Percentiles rank a stretch among this genome's conserved stretches.
These are phyloP conservation scores for Eucalyptus leucophloia DNA, from an alignment of 345 rosid genomes.

Conservation along the genomic window DNA sequence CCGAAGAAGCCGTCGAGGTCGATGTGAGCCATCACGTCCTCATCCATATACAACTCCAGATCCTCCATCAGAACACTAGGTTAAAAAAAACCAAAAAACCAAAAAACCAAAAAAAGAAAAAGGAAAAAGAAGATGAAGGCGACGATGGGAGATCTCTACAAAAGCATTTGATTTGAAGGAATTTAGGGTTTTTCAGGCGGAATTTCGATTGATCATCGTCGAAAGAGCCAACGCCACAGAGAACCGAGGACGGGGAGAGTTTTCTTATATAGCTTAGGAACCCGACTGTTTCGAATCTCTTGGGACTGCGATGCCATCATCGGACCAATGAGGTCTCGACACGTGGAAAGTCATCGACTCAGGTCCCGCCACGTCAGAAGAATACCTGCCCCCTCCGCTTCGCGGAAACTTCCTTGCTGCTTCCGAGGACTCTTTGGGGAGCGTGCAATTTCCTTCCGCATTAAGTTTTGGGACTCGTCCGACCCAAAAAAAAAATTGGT, in stretches of 20 bases:
- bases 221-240: too few relatives aligned
- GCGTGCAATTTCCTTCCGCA: background rate
- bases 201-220: background rate
- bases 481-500: too few relatives aligned
- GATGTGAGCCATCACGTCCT: constrained; percentile 6
- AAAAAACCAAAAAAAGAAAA: background rate
- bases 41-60: background rate
- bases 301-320: constrained; percentile 4
- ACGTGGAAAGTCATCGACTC: background rate
- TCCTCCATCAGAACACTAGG: background rate
- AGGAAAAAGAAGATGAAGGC: background rate
- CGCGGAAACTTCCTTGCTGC: background rate
- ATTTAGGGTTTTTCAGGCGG: background rate
- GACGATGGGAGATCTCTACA: background rate
- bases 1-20: constrained; percentile 10
- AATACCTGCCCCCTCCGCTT: background rate
- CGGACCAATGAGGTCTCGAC: constrained; percentile 4
- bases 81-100: background rate
- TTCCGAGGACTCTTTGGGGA: background rate
- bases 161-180: background rate
- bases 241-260: background rate
- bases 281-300: too few relatives aligned
- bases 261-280: background rate
- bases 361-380: background rate
- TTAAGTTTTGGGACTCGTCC: background rate